These are phyloP conservation scores for Acephala macrosclerotiorum DNA, from an alignment of 2,329 filamentous ascomycete species.

Conservation along the genomic window DNA sequence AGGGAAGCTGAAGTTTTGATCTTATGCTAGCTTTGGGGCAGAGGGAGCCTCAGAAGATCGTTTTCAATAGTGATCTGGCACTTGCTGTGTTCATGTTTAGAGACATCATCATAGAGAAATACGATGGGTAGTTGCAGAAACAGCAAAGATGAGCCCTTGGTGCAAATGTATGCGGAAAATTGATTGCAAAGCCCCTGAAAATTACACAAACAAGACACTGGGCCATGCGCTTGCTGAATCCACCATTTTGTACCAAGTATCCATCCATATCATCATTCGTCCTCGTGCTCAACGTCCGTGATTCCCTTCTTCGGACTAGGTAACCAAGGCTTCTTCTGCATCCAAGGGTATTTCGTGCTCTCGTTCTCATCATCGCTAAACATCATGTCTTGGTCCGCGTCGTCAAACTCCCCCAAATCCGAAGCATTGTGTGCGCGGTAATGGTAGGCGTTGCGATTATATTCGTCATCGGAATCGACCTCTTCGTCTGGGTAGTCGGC, in stretches of 20 bases:
- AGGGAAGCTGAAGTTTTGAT: not conserved
- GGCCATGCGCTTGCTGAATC: not conserved
- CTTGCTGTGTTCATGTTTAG: no score
- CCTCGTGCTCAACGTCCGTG: conserved; percentile 19
- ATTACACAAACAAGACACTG: not conserved
- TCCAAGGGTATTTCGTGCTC: conserved; percentile 40
- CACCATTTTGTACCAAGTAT: not conserved
- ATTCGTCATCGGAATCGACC: conserved; percentile 74
- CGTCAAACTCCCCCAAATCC: conserved; percentile 41
- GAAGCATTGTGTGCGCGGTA: conserved; percentile 53
- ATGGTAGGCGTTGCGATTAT: conserved; percentile 60
- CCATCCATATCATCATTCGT: conserved; percentile 1
- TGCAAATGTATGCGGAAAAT: not conserved
- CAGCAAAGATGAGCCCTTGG: not conserved
- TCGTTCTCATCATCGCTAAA: conserved; percentile 41
- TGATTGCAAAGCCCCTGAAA: not conserved
- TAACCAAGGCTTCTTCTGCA: conserved; percentile 28
- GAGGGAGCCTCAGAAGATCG: no score
- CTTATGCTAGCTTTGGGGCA: not conserved
- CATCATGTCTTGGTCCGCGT: conserved; percentile 35
- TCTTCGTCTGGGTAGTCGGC: conserved; percentile 85
- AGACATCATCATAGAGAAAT: no score
- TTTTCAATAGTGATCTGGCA: no score
- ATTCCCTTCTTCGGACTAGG: conserved; percentile 4
- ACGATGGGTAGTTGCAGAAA: no score